Evolutionary conservation across 2,329 filamentous ascomycete species (phyloP).

Genomic region (Stagonosporopsis cucurbitacearum): DNA sequence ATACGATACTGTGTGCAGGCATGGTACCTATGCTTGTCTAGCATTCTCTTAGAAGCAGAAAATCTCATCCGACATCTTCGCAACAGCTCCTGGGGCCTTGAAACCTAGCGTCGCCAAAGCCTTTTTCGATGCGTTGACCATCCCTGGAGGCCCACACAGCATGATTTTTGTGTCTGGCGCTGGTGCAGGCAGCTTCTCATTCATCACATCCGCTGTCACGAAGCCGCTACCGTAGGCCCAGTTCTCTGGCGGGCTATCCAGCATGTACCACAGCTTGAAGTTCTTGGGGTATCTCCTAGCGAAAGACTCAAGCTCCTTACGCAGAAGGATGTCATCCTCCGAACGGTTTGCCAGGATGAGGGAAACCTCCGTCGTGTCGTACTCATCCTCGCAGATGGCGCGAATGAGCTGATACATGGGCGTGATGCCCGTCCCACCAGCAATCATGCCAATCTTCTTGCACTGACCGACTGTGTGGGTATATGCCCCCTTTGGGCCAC

Average conservation of each 20-base stretch:
- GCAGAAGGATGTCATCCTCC: slow-evolving; percentile 66
- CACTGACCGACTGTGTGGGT: slow-evolving; percentile 50
- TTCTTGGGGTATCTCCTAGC: slow-evolving; percentile 59
- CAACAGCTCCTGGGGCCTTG: slow-evolving; percentile 56
- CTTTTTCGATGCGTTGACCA: slow-evolving; percentile 65
- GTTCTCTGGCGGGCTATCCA: slow-evolving; percentile 45
- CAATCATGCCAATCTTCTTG: slow-evolving; percentile 62
- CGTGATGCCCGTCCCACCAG: slow-evolving; percentile 61
- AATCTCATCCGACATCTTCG: slow-evolving; percentile 63
- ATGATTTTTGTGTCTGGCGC: slow-evolving; percentile 59
- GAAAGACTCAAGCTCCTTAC: slow-evolving; percentile 62
- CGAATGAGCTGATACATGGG: slow-evolving; percentile 69
- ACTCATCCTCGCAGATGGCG: slow-evolving; percentile 67
- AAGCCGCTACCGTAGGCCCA: slow-evolving; percentile 21
- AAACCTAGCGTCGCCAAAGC: slow-evolving; percentile 55
- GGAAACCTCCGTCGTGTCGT: slow-evolving; percentile 63
- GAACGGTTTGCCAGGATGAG: slow-evolving; percentile 66
- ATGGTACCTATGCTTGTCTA: not conserved
- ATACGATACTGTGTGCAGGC: not conserved
- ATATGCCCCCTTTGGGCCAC: slow-evolving; percentile 65
- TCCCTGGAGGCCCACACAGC: slow-evolving; percentile 64
- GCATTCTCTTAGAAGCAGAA: slow-evolving; percentile 56
- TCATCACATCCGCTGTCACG: slow-evolving; percentile 57
- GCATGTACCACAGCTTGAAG: slow-evolving; percentile 63
- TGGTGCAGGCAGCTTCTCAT: slow-evolving; percentile 57